Evolutionary conservation across 1,139 yeast species (phyloP).

Genomic region (Suhomyces yuchorum): DNA sequence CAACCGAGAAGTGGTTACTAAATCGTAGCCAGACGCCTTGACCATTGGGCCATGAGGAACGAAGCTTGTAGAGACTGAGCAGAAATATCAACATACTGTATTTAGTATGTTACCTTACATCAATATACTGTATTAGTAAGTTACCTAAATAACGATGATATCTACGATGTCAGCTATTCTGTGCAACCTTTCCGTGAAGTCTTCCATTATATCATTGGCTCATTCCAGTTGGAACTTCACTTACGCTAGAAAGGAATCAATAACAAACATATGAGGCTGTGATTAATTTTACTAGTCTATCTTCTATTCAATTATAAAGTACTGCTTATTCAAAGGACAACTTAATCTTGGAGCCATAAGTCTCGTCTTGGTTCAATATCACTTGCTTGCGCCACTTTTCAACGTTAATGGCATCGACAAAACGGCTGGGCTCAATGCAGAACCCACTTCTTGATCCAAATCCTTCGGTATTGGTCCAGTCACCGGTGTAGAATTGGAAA

Average conservation of each 20-base stretch:
- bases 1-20: conserved; percentile 50
- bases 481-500: conserved; percentile 70
- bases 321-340: conserved; percentile 21
- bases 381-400: conserved; percentile 55
- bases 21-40: conserved; percentile 91
- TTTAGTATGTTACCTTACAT: too few relatives aligned
- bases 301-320: too few relatives aligned
- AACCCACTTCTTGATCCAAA: conserved; percentile 56
- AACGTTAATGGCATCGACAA: conserved; percentile 55
- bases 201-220: too few relatives aligned
- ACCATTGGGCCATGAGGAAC: conserved; percentile 92
- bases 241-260: too few relatives aligned
- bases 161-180: too few relatives aligned
- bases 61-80: conserved; percentile 30
- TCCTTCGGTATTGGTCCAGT: conserved; percentile 41
- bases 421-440: conserved; percentile 66
- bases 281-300: too few relatives aligned
- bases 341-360: conserved; percentile 54
- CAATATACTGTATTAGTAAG: too few relatives aligned
- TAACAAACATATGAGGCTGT: too few relatives aligned
- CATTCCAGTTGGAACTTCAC: too few relatives aligned
- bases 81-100: neutral
- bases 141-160: too few relatives aligned
- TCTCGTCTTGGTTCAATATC: conserved; percentile 51
- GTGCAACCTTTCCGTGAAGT: too few relatives aligned